These are phyloP conservation scores for Mycena sanguinolenta DNA, from an alignment of 768 basidiomycete species.

Conservation along the genomic window DNA sequence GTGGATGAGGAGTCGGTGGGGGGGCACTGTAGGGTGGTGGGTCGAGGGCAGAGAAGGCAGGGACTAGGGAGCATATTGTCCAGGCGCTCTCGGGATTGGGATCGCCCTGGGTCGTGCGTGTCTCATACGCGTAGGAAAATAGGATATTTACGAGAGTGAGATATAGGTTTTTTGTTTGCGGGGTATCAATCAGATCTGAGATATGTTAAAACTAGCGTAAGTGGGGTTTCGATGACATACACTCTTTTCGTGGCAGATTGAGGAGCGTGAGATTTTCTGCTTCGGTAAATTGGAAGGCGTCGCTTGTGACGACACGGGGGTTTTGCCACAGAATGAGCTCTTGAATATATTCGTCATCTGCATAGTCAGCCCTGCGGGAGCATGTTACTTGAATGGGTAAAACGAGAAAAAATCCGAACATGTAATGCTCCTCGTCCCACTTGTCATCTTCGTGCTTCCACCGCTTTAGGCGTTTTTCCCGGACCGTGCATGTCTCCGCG, in stretches of 20 bases:
- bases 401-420: constrained; percentile 59
- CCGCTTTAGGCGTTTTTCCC: constrained; percentile 68
- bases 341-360: constrained; percentile 81
- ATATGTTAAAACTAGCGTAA: constrained; percentile 5
- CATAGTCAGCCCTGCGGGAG: constrained; percentile 79
- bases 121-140: constrained; percentile 87
- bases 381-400: not conserved
- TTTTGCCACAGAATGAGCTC: constrained; percentile 78
- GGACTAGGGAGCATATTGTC: constrained; percentile 81
- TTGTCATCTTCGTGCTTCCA: constrained; percentile 77
- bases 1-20: constrained; percentile 37
- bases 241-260: constrained; percentile 67
- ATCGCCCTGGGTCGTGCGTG: constrained; percentile 81
- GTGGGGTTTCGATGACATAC: constrained; percentile 43
- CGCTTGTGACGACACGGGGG: constrained; percentile 56
- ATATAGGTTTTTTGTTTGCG: constrained; percentile 74
- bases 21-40: constrained; percentile 64
- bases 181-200: constrained; percentile 70
- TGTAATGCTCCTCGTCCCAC: constrained; percentile 89
- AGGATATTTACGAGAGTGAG: constrained; percentile 78
- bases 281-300: constrained; percentile 71
- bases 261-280: constrained; percentile 79
- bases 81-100: constrained; percentile 92
- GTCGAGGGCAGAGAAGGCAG: constrained; percentile 88
- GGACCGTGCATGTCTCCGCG: constrained; percentile 66